Evolutionary conservation across 2,329 filamentous ascomycete species (phyloP).

Genomic region (Penicillium sp.): DNA sequence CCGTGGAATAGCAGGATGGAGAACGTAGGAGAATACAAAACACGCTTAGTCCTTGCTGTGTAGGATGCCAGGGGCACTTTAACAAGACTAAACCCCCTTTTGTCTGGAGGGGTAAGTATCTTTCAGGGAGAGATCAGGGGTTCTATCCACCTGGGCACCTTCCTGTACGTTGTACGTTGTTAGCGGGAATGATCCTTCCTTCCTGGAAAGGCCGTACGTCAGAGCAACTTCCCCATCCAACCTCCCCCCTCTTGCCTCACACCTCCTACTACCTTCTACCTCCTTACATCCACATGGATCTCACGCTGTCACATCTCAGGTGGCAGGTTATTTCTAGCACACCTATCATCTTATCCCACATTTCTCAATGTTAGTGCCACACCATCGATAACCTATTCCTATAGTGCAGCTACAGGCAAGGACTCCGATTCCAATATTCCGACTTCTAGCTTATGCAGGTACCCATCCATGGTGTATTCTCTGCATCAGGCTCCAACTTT

Average conservation of each 20-base stretch:
- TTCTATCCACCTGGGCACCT: too few species aligned
- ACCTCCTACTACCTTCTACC: neutral
- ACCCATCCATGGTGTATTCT: neutral
- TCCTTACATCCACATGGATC: neutral
- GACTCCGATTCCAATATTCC: constrained; percentile 3
- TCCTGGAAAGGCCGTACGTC: too few species aligned
- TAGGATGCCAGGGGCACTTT: neutral
- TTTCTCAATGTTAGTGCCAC: neutral
- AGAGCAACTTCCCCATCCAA: neutral
- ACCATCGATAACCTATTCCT: constrained; percentile 9
- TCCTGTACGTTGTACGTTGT: too few species aligned
- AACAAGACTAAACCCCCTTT: too few species aligned
- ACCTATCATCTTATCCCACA: neutral
- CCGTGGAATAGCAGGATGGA: neutral
- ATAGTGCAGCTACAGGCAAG: constrained; percentile 14
- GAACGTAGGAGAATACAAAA: neutral
- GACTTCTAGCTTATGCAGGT: neutral
- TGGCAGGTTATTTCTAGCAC: neutral
- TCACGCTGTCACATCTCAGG: neutral
- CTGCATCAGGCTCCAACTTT: too few species aligned
- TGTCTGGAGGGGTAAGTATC: too few species aligned
- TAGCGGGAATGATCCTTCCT: too few species aligned
- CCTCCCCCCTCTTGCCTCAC: neutral
- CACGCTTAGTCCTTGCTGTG: neutral
- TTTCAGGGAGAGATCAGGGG: too few species aligned